phyloP scores from a whole-genome alignment of 2,329 filamentous ascomycete genomes.

The Aspergillus fumigatus region DNA sequence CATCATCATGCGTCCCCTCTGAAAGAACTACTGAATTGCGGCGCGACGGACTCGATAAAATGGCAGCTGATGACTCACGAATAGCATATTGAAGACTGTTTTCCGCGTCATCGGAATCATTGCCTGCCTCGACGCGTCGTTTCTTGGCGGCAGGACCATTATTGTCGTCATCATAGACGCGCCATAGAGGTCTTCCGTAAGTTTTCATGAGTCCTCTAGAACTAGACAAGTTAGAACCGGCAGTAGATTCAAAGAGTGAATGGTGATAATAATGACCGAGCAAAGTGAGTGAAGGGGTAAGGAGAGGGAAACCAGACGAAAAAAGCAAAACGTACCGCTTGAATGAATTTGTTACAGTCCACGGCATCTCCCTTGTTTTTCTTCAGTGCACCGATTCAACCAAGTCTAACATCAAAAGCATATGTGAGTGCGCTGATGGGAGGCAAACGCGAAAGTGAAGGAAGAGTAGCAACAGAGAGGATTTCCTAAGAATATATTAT shows the following conservation, averaged over 20 bases:
- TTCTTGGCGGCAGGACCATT: constrained; percentile 41
- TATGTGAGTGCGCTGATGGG: constrained; percentile 2
- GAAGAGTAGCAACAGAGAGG: background rate
- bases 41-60: constrained; percentile 44
- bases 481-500: background rate
- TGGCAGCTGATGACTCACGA: constrained; percentile 43
- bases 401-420: constrained; percentile 8
- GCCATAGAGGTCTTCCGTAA: constrained; percentile 45
- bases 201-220: constrained; percentile 48
- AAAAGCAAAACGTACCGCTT: constrained; percentile 37
- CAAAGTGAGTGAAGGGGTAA: constrained; percentile 1
- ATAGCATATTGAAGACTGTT: constrained; percentile 46
- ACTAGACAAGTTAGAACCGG: constrained; percentile 4
- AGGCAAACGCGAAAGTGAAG: background rate
- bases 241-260: background rate
- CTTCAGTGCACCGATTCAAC: constrained; percentile 14
- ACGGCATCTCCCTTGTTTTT: constrained; percentile 40
- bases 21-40: constrained; percentile 44
- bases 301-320: background rate
- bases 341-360: constrained; percentile 49
- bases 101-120: constrained; percentile 40
- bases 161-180: constrained; percentile 46
- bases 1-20: constrained; percentile 40
- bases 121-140: constrained; percentile 37
- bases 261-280: constrained; percentile 1